Percentiles rank a stretch among this genome's conserved stretches.
These are phyloP conservation scores for Eutrema salsugineum DNA, from an alignment of 441 rosid species.

Conservation along the genomic window DNA sequence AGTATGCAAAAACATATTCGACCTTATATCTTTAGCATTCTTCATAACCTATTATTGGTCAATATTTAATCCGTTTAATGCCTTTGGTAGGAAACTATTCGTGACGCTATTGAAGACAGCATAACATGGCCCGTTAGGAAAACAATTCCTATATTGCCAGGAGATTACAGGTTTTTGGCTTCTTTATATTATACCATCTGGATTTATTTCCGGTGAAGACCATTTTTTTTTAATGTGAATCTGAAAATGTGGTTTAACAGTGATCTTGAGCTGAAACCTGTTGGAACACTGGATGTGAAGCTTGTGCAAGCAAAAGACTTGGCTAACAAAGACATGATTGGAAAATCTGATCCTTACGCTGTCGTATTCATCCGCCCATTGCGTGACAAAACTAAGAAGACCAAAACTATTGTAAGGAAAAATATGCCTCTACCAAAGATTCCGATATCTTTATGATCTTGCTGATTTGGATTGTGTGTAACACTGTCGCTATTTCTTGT, in stretches of 20 bases:
- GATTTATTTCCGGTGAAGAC: neutral
- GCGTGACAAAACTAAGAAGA: slow-evolving; percentile 64
- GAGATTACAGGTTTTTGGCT: slow-evolving; percentile 83
- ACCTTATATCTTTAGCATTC: neutral
- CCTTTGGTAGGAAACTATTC: slow-evolving; percentile 69
- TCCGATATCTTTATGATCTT: neutral
- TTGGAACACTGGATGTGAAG: slow-evolving; percentile 89
- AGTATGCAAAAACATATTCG: slow-evolving; percentile 39
- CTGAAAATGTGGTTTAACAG: slow-evolving; percentile 36
- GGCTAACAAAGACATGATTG: slow-evolving; percentile 84
- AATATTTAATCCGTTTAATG: neutral
- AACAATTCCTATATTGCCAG: slow-evolving; percentile 80
- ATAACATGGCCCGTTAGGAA: slow-evolving; percentile 96
- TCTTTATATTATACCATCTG: neutral
- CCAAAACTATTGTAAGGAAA: slow-evolving; percentile 73
- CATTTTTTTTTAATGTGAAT: neutral
- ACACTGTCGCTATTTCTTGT: neutral
- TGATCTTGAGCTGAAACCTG: slow-evolving; percentile 88
- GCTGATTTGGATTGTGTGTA: neutral
- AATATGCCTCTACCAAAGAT: neutral
- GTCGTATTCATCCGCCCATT: slow-evolving; percentile 75
- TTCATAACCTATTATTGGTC: neutral
- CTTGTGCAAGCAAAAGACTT: slow-evolving; percentile 94
- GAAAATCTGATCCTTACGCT: slow-evolving; percentile 97
- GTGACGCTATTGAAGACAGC: slow-evolving; percentile 86